Evolutionary conservation across 2,329 filamentous ascomycete genomes (phyloP).

Genomic region (Beauveria medogensis): DNA sequence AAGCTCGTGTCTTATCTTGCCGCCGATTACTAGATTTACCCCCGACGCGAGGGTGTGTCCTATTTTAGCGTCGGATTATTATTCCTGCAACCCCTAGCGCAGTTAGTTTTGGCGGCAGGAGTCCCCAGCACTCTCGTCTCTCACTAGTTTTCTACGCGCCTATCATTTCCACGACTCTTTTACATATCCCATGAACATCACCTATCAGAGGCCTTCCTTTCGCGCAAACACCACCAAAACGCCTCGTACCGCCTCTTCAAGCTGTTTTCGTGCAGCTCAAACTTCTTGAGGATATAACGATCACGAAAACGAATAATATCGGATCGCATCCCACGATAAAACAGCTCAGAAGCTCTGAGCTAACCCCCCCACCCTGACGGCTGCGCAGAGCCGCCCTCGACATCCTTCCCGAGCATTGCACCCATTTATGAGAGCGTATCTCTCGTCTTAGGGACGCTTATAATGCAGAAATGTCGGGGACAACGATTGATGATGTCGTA

Average conservation of each 20-base stretch:
- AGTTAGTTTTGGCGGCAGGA: constrained; percentile 32
- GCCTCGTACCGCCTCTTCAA: not conserved
- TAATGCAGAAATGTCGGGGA: constrained; percentile 52
- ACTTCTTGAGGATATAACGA: no score
- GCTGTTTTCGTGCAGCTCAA: no score
- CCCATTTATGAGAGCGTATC: constrained; percentile 27
- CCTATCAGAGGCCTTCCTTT: not conserved
- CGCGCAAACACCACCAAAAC: constrained; percentile 4
- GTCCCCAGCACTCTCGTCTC: constrained; percentile 29
- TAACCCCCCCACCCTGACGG: constrained; percentile 3
- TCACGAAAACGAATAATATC: constrained; percentile 7
- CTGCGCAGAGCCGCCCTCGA: constrained; percentile 8
- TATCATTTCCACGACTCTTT: constrained; percentile 1
- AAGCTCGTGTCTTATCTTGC: not conserved
- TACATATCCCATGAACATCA: constrained; percentile 10
- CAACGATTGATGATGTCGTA: constrained; percentile 55
- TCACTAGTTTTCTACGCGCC: constrained; percentile 33
- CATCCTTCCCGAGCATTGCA: constrained; percentile 11
- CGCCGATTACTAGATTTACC: constrained; percentile 4
- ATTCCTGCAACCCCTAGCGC: constrained; percentile 31
- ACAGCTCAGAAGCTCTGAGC: not conserved
- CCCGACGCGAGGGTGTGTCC: not conserved
- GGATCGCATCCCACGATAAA: not conserved
- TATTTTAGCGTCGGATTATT: constrained; percentile 22
- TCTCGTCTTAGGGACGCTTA: constrained; percentile 30